Evolutionary conservation across 2,329 filamentous ascomycete species (phyloP), one percentile per base, ranked within the genome.

Genomic region (Sordariomycetes sp.): DNA sequence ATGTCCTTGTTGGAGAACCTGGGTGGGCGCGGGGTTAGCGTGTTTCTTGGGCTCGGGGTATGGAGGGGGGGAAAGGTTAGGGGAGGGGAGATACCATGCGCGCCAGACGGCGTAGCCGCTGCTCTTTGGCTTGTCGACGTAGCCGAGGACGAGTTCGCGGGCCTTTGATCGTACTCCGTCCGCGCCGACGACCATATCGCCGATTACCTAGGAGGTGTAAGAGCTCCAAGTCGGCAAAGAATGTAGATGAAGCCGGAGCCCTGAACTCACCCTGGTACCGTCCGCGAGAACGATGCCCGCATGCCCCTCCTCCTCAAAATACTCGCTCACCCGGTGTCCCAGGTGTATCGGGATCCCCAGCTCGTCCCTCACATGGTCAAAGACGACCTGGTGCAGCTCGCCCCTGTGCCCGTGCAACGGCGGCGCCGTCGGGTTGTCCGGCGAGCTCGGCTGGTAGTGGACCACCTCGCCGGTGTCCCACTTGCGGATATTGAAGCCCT

Each of bases 401-500:
- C 82, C 82, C 22, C 82, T 68, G 62, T 85, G 82, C 0, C 82
- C 82, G 55, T 85, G 84, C 64, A 84, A 79, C 11, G 79, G 76
- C 0, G 81, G 81, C 14, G 77, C 74, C 18, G 78, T 75, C 1
- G 71, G 71, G 35, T 76, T 67, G 37, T 68, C 69, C 1, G 70
- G 65, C 3, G 78, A 76, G 0, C 73, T 74, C 53, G 64, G 67
- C 59, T 86, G 82, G 59, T 82, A 81, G 58, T 79, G 76, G 24
- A 85, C 76, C 12, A 84, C 75, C 66, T 85, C 82, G 37, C 81
- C 81, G 0, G 76, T 77, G 34, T 82, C 81, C 60, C 74, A 84
- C 62, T 83, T 85, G 68, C 83, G 81, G 58, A 85, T 83, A 54
- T 79, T 78, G 69, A 85, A 85, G 50, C 82, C 81, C 60, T 84